Conservation (phyloP, 1,284 basidiomycete genomes). For the Waitea zeae region DNA sequence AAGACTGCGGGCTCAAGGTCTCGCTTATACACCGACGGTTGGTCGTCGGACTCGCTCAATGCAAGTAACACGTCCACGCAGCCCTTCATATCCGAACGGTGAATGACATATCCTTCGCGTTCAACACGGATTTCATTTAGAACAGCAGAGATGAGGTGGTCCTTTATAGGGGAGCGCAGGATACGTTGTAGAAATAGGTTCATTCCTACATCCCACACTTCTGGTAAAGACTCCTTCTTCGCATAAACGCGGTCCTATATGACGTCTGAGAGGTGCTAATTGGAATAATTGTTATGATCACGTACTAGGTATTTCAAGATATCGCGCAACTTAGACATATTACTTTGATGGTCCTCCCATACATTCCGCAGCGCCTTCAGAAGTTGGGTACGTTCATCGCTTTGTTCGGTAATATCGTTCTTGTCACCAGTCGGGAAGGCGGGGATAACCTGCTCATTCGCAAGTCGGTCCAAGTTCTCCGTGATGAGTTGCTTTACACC, state of each 20-base stretch:
- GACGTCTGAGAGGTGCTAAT: slow-evolving; percentile 6
- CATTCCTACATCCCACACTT: slow-evolving; percentile 73
- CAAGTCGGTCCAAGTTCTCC: slow-evolving; percentile 73
- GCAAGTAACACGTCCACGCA: slow-evolving; percentile 78
- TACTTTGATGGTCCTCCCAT: slow-evolving; percentile 90
- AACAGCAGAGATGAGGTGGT: slow-evolving; percentile 69
- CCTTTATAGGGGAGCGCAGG: slow-evolving; percentile 69
- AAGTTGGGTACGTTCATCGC: slow-evolving; percentile 70
- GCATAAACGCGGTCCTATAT: slow-evolving; percentile 89
- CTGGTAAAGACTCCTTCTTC: slow-evolving; percentile 50
- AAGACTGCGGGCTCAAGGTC: slow-evolving; percentile 81
- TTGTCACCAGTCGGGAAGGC: slow-evolving; percentile 53
- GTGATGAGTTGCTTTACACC: slow-evolving; percentile 71
- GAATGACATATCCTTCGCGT: slow-evolving; percentile 82
- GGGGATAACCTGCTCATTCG: slow-evolving; percentile 64
- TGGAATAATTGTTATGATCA: slow-evolving; percentile 5
- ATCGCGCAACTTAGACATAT: slow-evolving; percentile 81
- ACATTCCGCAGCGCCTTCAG: slow-evolving; percentile 72
- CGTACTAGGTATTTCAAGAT: slow-evolving; percentile 93
- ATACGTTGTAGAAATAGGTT: slow-evolving; percentile 78
- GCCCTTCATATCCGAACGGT: slow-evolving; percentile 80
- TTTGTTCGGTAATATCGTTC: slow-evolving; percentile 40
- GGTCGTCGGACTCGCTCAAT: slow-evolving; percentile 34
- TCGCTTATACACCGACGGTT: slow-evolving; percentile 61
- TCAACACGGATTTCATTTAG: slow-evolving; percentile 83